Conservation (phyloP, 148 eudicot species). For the Tetragonia tetragonoides region DNA sequence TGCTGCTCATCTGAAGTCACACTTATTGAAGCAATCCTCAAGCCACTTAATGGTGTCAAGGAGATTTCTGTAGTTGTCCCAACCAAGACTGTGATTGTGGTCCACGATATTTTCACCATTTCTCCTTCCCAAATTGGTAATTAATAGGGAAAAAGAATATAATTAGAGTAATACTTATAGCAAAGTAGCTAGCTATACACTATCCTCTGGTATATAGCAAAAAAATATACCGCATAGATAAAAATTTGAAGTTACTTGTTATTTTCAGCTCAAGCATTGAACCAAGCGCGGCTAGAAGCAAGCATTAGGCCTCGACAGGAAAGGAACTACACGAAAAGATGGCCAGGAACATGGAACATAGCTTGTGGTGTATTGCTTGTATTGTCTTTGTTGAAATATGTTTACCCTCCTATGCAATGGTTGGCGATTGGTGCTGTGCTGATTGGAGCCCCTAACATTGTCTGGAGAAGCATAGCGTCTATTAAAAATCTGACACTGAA, state of each 20-base stretch:
- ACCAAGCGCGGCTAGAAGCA: conserved; percentile 48
- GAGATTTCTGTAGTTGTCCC: conserved; percentile 40
- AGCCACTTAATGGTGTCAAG: conserved; percentile 34
- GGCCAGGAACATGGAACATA: conserved; percentile 45
- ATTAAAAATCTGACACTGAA: conserved; percentile 38
- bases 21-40: conserved; percentile 33
- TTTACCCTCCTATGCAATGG: conserved; percentile 44
- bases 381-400: conserved; percentile 42
- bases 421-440: conserved; percentile 41
- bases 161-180: background rate
- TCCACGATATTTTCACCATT: conserved; percentile 33
- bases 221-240: background rate
- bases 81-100: conserved; percentile 41
- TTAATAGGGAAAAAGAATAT: background rate
- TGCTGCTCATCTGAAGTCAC: conserved; percentile 50
- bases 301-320: conserved; percentile 34
- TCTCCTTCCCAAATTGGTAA: conserved; percentile 35
- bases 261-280: conserved; percentile 36
- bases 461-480: conserved; percentile 43
- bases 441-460: conserved; percentile 37
- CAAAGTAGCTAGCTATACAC: too few species aligned
- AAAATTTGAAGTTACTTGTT: background rate
- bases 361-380: conserved; percentile 38
- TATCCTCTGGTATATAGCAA: background rate
- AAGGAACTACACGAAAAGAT: conserved; percentile 25